These are phyloP conservation scores for Lactifluus subvellereus DNA, from an alignment of 768 basidiomycete genomes.

Conservation along the genomic window DNA sequence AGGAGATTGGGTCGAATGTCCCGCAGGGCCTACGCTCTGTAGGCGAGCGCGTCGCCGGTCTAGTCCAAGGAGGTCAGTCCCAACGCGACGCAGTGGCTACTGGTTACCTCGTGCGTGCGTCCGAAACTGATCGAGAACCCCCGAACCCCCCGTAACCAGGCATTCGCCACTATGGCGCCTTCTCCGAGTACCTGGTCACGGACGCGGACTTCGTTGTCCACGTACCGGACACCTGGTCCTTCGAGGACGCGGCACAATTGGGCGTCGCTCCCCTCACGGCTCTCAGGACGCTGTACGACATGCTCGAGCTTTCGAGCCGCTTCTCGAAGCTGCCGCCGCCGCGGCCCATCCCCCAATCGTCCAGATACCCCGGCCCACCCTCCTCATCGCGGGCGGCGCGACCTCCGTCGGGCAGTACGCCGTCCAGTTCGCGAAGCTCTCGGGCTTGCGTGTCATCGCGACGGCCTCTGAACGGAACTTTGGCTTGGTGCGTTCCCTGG, in stretches of 20 bases:
- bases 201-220: conserved; percentile 24
- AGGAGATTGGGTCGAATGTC: conserved; percentile 25
- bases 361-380: conserved; percentile 4
- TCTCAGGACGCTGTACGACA: conserved; percentile 16
- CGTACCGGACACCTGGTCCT: conserved; percentile 20
- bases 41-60: conserved; percentile 30
- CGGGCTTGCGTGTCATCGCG: conserved; percentile 33
- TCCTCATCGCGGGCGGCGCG: conserved; percentile 31
- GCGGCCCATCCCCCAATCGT: neutral
- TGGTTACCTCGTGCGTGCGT: too few relatives aligned
- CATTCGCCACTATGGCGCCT: conserved; percentile 25
- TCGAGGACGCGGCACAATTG: conserved; percentile 20
- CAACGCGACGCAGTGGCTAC: too few relatives aligned
- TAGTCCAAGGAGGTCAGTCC: conserved; percentile 26
- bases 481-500: conserved; percentile 34
- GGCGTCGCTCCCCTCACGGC: conserved; percentile 21
- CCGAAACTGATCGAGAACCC: neutral
- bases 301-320: conserved; percentile 4
- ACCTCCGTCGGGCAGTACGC: conserved; percentile 35
- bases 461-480: conserved; percentile 34
- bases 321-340: neutral
- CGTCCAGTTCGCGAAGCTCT: conserved; percentile 30
- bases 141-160: neutral
- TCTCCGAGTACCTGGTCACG: conserved; percentile 29
- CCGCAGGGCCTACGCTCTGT: conserved; percentile 17